Conservation (phyloP, 2,329 filamentous ascomycete species). For the Eutypa lata region DNA sequence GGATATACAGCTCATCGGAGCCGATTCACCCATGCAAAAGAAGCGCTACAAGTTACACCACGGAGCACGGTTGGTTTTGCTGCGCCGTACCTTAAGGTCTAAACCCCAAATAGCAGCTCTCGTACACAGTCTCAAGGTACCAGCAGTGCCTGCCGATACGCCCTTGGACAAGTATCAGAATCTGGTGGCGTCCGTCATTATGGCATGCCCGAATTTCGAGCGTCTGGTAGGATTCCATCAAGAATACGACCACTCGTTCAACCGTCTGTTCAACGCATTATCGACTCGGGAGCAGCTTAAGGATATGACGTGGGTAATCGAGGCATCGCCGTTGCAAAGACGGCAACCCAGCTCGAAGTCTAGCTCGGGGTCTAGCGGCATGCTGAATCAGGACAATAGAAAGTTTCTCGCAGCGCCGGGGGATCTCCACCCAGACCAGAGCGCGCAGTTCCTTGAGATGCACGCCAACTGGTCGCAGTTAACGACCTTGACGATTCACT, state of each 20-base stretch:
- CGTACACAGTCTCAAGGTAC: slow-evolving; percentile 57
- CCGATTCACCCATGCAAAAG: slow-evolving; percentile 52
- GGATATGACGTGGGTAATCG: slow-evolving; percentile 59
- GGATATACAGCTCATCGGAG: slow-evolving; percentile 56
- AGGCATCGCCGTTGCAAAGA: slow-evolving; percentile 34
- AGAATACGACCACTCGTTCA: slow-evolving; percentile 54
- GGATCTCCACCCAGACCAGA: slow-evolving; percentile 40
- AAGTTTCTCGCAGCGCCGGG: slow-evolving; percentile 18
- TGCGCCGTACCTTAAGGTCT: slow-evolving; percentile 55
- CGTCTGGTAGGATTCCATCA: slow-evolving; percentile 52
- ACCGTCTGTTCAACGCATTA: slow-evolving; percentile 56
- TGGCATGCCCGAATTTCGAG: slow-evolving; percentile 65
- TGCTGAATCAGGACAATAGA: slow-evolving; percentile 17
- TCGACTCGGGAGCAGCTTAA: slow-evolving; percentile 53
- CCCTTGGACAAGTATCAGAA: slow-evolving; percentile 51
- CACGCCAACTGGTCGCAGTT: slow-evolving; percentile 56
- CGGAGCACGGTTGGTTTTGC: slow-evolving; percentile 51
- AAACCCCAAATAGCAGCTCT: slow-evolving; percentile 51
- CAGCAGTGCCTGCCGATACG: slow-evolving; percentile 39
- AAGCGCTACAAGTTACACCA: slow-evolving; percentile 55
- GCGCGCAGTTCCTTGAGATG: slow-evolving; percentile 44
- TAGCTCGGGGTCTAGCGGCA: slow-evolving; percentile 15
- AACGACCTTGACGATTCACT: slow-evolving; percentile 56
- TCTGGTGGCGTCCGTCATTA: slow-evolving; percentile 57
- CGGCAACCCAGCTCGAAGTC: slow-evolving; percentile 30